A percentile compares a stretch with the other conserved stretches of the same genome.
These are phyloP conservation scores for Orbilia ellipsospora DNA, from an alignment of 2,329 filamentous ascomycete genomes.

Conservation along the genomic window DNA sequence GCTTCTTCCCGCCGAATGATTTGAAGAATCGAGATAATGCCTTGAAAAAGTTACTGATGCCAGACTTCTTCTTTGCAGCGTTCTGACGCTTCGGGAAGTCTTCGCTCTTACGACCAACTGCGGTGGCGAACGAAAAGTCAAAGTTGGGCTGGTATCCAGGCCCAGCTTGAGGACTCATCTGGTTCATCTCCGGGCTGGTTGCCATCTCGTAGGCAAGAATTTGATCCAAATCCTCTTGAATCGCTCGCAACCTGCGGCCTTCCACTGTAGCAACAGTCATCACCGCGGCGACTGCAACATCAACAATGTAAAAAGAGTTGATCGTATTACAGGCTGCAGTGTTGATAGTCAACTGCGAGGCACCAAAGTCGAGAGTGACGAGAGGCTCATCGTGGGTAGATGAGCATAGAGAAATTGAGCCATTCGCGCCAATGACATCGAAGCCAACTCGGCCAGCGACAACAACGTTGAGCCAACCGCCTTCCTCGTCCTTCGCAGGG, in stretches of 20 bases:
- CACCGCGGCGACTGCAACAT: constrained; percentile 59
- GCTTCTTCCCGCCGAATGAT: constrained; percentile 36
- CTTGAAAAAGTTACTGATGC: constrained; percentile 38
- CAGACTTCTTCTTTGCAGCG: constrained; percentile 27
- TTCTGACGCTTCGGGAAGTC: constrained; percentile 20
- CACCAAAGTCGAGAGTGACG: constrained; percentile 58
- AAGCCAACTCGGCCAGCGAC: constrained; percentile 59
- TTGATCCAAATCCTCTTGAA: constrained; percentile 55
- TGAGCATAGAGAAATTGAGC: constrained; percentile 57
- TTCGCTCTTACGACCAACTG: constrained; percentile 38
- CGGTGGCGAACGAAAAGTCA: constrained; percentile 51
- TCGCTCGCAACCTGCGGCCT: constrained; percentile 56
- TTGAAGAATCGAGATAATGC: constrained; percentile 47
- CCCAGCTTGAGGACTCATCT: constrained; percentile 36
- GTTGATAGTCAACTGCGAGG: constrained; percentile 56
- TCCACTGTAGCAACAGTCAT: constrained; percentile 59
- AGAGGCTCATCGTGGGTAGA: constrained; percentile 57
- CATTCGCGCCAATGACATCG: constrained; percentile 56
- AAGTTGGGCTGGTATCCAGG: constrained; percentile 37
- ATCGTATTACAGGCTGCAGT: constrained; percentile 58
- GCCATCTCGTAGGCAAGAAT: constrained; percentile 52
- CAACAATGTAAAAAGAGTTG: constrained; percentile 59
- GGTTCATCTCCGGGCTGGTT: constrained; percentile 40
- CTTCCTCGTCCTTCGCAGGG: constrained; percentile 57
- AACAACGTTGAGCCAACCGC: constrained; percentile 57